Evolutionary conservation across 2,329 filamentous ascomycete species (phyloP).

Genomic region (Epichloe sibirici): DNA sequence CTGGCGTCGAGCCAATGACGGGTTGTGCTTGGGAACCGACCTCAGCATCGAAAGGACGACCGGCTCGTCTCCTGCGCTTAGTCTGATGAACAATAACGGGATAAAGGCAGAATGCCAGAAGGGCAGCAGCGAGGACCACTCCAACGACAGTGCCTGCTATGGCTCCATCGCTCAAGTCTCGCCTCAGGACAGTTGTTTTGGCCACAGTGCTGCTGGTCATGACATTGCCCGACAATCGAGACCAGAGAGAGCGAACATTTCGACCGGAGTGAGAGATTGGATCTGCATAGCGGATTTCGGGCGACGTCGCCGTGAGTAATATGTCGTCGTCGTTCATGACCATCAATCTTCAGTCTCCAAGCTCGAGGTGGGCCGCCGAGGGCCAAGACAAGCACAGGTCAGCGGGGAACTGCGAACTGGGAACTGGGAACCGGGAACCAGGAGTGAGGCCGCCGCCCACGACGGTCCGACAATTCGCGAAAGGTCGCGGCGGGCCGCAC

Average conservation of each 20-base stretch:
- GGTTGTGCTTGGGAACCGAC: constrained; percentile 13
- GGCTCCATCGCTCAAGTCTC: constrained; percentile 21
- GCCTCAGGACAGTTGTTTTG: constrained; percentile 13
- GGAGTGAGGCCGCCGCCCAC: neutral
- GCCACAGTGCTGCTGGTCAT: neutral
- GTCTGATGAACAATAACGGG: constrained; percentile 24
- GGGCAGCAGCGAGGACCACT: constrained; percentile 19
- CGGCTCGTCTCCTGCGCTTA: constrained; percentile 15
- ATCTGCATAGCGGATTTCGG: neutral
- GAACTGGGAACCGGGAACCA: neutral
- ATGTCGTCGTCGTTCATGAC: constrained; percentile 1
- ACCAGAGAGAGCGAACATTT: neutral
- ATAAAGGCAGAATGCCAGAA: constrained; percentile 26
- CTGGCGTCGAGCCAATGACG: constrained; percentile 6
- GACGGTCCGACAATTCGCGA: neutral
- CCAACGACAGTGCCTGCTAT: constrained; percentile 27
- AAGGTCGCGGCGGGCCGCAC: neutral
- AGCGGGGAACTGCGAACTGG: neutral
- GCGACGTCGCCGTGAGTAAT: neutral
- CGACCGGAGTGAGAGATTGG: neutral
- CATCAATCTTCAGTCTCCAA: neutral
- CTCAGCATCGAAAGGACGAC: constrained; percentile 19
- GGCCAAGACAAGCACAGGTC: neutral
- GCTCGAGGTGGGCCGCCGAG: neutral
- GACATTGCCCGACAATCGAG: neutral